A percentile compares a stretch with the other conserved stretches of the same genome.
Conservation (phyloP, 495 filamentous ascomycete species). For the Paragyromitra xinjiangensis region DNA sequence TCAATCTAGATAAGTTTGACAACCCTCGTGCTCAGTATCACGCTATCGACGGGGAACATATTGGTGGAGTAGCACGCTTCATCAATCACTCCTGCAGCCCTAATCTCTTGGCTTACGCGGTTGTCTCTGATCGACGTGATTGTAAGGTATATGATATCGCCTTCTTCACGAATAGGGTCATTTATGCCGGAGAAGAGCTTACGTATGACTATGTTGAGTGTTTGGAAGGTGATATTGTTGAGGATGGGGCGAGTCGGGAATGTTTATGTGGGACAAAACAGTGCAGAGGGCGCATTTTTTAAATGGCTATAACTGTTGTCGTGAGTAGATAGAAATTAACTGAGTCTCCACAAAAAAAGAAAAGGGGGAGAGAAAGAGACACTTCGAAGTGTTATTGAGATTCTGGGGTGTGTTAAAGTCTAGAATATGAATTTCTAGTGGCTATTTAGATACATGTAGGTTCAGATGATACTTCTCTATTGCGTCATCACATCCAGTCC, state of each 20-base stretch:
- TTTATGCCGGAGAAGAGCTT: slow-evolving; percentile 73
- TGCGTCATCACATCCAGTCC: background rate
- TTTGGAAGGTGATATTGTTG: background rate
- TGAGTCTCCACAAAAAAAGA: background rate
- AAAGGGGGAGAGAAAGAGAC: too few relatives aligned
- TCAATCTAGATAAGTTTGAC: slow-evolving; percentile 70
- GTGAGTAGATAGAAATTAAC: background rate
- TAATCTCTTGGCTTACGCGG: slow-evolving; percentile 81
- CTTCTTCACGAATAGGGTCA: slow-evolving; percentile 78
- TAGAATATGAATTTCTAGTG: background rate
- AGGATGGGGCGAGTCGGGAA: background rate
- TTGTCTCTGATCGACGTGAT: slow-evolving; percentile 79
- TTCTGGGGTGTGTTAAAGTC: background rate
- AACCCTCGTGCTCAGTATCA: slow-evolving; percentile 13
- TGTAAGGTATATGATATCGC: slow-evolving; percentile 82
- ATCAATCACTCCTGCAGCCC: slow-evolving; percentile 77
- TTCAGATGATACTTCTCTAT: background rate
- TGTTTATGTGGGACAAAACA: slow-evolving; percentile 8
- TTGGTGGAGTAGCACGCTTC: slow-evolving; percentile 69
- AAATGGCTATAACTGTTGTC: background rate
- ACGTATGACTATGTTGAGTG: slow-evolving; percentile 83
- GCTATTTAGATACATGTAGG: background rate
- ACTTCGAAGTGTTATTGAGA: too few relatives aligned
- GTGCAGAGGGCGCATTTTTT: slow-evolving; percentile 10
- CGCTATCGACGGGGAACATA: slow-evolving; percentile 33